Conservation (phyloP, 2,329 filamentous ascomycete genomes). For the Phialophora tarda region DNA sequence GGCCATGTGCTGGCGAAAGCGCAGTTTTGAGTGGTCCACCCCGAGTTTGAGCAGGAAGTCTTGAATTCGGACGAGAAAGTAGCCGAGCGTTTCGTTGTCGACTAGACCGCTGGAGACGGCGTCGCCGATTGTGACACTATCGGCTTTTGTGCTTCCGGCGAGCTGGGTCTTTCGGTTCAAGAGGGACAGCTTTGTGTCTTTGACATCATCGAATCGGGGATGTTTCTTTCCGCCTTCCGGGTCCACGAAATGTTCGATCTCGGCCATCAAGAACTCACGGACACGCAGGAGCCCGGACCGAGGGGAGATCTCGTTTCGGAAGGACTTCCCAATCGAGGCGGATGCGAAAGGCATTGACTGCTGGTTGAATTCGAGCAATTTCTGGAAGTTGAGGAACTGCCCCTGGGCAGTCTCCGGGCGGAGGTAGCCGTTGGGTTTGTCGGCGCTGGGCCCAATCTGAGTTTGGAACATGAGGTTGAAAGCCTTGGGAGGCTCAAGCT, state of each 20-base stretch:
- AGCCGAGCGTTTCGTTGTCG: conserved; percentile 97
- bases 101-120: conserved; percentile 83
- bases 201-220: conserved; percentile 81
- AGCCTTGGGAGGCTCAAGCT: conserved; percentile 78
- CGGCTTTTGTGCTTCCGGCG: conserved; percentile 77
- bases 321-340: conserved; percentile 95
- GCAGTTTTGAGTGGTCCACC: conserved; percentile 83
- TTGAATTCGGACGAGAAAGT: conserved; percentile 94
- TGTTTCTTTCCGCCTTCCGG: conserved; percentile 95
- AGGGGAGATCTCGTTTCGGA: conserved; percentile 97
- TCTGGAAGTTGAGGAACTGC: conserved; percentile 96
- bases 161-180: conserved; percentile 86
- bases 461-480: conserved; percentile 99
- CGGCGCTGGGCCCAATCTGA: conserved; percentile 88
- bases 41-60: conserved; percentile 89
- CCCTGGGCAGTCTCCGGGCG: conserved; percentile 96
- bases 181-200: conserved; percentile 80
- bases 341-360: conserved; percentile 95
- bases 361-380: conserved; percentile 96
- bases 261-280: conserved; percentile 97
- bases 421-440: conserved; percentile 76
- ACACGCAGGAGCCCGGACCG: conserved; percentile 89
- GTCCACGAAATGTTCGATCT: conserved; percentile 98
- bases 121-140: conserved; percentile 78
- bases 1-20: conserved; percentile 96